Conservation (phyloP, 23 red algal genomes). For the Gracilaria domingensis region DNA sequence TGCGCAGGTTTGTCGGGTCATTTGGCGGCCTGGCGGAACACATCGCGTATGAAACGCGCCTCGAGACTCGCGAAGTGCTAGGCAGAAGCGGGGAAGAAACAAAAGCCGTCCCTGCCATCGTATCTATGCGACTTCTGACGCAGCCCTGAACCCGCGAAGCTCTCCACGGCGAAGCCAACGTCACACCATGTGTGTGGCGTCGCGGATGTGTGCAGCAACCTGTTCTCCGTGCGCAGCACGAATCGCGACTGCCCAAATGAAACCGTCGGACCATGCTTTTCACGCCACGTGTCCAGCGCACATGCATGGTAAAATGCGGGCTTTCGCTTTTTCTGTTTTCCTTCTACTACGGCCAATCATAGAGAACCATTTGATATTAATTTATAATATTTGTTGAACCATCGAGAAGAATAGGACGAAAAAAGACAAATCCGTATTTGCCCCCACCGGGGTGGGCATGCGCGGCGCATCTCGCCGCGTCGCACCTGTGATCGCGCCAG, state of each 20-base stretch:
- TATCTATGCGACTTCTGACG: too few relatives aligned
- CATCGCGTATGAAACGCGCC: not conserved
- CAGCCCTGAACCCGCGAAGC: too few relatives aligned
- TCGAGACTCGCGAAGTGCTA: not conserved
- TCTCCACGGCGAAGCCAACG: not conserved
- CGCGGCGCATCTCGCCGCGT: not conserved
- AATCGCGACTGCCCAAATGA: not conserved
- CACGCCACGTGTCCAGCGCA: slow-evolving; percentile 39
- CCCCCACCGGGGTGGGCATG: too few relatives aligned
- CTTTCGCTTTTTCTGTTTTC: too few relatives aligned
- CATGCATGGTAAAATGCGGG: too few relatives aligned
- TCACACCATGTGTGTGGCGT: not conserved
- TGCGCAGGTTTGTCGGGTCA: slow-evolving; percentile 69
- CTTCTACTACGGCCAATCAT: too few relatives aligned
- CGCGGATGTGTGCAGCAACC: not conserved
- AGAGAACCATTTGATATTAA: too few relatives aligned
- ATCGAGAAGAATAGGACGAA: too few relatives aligned
- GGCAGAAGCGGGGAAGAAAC: not conserved
- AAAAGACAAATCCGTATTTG: too few relatives aligned
- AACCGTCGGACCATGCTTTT: not conserved
- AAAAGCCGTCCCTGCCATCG: not conserved
- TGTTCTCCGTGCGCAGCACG: not conserved
- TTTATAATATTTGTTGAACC: too few relatives aligned
- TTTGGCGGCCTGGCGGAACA: slow-evolving; percentile 47
- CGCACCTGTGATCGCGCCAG: slow-evolving; percentile 12